Conservation (phyloP, 2,329 filamentous ascomycete species). For the Lecanosticta acicola region DNA sequence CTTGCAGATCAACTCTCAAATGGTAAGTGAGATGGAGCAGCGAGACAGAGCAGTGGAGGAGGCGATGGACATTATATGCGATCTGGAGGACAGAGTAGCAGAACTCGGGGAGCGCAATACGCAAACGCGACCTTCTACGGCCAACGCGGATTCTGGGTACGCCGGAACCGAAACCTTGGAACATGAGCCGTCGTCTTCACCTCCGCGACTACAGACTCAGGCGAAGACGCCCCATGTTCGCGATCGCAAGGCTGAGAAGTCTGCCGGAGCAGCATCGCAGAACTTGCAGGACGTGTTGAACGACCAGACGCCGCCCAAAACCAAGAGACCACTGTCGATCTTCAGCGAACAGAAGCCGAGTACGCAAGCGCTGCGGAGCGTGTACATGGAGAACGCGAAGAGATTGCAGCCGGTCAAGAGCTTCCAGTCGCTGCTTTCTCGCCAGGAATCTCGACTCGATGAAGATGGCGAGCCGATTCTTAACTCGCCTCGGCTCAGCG, state of each 20-base stretch:
- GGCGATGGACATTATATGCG: slow-evolving; percentile 63
- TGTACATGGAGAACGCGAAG: slow-evolving; percentile 30
- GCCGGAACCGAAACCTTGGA: slow-evolving; percentile 32
- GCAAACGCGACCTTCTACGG: slow-evolving; percentile 31
- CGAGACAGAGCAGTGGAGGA: slow-evolving; percentile 66
- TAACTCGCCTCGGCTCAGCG: slow-evolving; percentile 33
- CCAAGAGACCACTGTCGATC: slow-evolving; percentile 29
- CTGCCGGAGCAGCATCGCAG: slow-evolving; percentile 22
- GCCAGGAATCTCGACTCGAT: slow-evolving; percentile 25
- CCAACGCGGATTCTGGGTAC: slow-evolving; percentile 33
- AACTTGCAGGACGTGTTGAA: slow-evolving; percentile 21
- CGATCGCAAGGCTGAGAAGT: slow-evolving; percentile 10
- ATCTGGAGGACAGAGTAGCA: slow-evolving; percentile 49
- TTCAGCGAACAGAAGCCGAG: slow-evolving; percentile 30
- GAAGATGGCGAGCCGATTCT: slow-evolving; percentile 25
- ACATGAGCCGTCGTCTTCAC: slow-evolving; percentile 25
- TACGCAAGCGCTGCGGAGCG: slow-evolving; percentile 32
- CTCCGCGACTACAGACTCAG: slow-evolving; percentile 12
- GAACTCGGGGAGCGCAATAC: slow-evolving; percentile 23
- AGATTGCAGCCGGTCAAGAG: slow-evolving; percentile 31
- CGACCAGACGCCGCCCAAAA: slow-evolving; percentile 20
- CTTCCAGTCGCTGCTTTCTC: slow-evolving; percentile 33
- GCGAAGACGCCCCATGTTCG: slow-evolving; percentile 10
- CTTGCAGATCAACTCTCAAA: slow-evolving; percentile 53
- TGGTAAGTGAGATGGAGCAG: slow-evolving; percentile 58